A percentile compares a stretch with the other conserved stretches of the same genome.
Conservation (phyloP, 2,329 filamentous ascomycete genomes). For the Penicillium sp. region DNA sequence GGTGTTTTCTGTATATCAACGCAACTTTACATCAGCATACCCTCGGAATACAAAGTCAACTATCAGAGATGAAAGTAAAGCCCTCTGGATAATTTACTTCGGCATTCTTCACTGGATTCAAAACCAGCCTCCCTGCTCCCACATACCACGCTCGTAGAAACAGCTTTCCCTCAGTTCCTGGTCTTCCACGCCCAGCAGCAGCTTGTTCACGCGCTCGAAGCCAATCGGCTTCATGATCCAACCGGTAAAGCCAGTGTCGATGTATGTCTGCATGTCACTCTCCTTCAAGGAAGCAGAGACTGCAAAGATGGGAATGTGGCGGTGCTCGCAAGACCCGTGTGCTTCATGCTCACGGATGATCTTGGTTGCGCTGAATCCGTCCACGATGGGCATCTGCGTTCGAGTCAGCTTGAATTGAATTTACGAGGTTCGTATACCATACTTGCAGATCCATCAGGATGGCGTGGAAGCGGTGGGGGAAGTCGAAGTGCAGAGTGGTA, state of each 20-base stretch:
- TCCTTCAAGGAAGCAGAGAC: slow-evolving; percentile 82
- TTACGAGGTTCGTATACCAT: slow-evolving; percentile 25
- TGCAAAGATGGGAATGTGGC: slow-evolving; percentile 74
- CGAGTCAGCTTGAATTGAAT: no score
- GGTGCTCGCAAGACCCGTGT: slow-evolving; percentile 29
- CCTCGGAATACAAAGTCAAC: no score
- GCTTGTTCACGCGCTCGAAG: slow-evolving; percentile 67
- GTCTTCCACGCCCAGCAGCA: slow-evolving; percentile 69
- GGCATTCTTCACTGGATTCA: slow-evolving; percentile 22
- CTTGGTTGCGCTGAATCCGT: slow-evolving; percentile 77
- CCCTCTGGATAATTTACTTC: no score
- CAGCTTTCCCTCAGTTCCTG: slow-evolving; percentile 57
- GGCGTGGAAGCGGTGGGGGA: slow-evolving; percentile 65
- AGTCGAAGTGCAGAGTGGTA: slow-evolving; percentile 65
- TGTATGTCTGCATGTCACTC: slow-evolving; percentile 64
- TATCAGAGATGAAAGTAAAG: no score
- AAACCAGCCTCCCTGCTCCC: slow-evolving; percentile 90
- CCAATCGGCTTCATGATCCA: slow-evolving; percentile 89
- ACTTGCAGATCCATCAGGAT: slow-evolving; percentile 94
- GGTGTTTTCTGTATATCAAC: background rate
- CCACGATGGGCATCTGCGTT: slow-evolving; percentile 82
- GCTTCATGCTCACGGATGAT: slow-evolving; percentile 73
- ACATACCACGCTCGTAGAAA: slow-evolving; percentile 68
- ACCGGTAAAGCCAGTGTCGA: slow-evolving; percentile 79
- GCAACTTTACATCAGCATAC: slow-evolving; percentile 7